phyloP scores from a whole-genome alignment of 176 grass and related monocot species.

The Bromus sterilis region DNA sequence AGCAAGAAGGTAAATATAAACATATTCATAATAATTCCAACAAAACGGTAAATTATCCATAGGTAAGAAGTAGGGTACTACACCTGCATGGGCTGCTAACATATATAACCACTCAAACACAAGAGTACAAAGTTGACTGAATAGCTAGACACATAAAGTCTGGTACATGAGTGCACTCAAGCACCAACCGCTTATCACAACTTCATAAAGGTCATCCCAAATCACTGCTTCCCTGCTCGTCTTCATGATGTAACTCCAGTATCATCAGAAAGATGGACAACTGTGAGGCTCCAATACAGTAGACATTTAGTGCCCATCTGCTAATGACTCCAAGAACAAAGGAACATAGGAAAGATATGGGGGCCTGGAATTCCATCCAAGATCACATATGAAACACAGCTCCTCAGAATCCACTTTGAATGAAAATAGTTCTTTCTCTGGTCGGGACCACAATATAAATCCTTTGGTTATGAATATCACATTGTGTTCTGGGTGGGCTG shows the following conservation, averaged over 20 bases:
- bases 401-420: neutral
- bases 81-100: too few relatives aligned
- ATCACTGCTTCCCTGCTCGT: neutral
- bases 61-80: too few relatives aligned
- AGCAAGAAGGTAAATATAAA: too few relatives aligned
- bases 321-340: neutral
- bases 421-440: neutral
- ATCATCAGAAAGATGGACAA: neutral
- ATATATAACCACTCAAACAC: neutral
- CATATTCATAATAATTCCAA: too few relatives aligned
- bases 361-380: neutral
- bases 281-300: too few relatives aligned
- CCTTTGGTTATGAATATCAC: too few relatives aligned
- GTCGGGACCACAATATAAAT: too few relatives aligned
- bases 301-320: neutral
- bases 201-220: neutral
- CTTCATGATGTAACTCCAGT: neutral
- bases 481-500: too few relatives aligned
- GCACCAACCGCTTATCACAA: neutral
- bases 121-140: neutral
- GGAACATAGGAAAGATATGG: neutral
- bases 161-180: neutral
- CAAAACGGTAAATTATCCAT: too few relatives aligned
- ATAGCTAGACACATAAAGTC: neutral
- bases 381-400: neutral